phyloP scores from a whole-genome alignment of 1,284 basidiomycete genomes.

The Wolfiporia cocos region DNA sequence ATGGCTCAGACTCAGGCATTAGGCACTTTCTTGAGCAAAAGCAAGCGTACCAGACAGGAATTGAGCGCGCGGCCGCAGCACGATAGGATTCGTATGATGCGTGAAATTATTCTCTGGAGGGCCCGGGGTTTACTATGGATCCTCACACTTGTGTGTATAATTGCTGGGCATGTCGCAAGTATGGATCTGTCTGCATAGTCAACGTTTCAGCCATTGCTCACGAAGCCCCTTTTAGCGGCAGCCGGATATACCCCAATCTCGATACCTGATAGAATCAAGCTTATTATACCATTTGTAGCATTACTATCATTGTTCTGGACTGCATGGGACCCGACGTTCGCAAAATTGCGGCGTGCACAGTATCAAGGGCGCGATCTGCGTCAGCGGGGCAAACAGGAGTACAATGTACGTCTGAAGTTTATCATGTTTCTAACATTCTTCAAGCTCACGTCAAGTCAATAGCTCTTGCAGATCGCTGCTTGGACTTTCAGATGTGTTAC shows the following conservation, averaged over 20 bases:
- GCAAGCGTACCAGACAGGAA: slow-evolving; percentile 43
- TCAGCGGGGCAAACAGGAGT: slow-evolving; percentile 51
- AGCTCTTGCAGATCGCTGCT: slow-evolving; percentile 41
- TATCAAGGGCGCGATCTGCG: slow-evolving; percentile 64
- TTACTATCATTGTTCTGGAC: slow-evolving; percentile 61
- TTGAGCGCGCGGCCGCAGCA: slow-evolving; percentile 33
- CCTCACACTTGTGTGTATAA: slow-evolving; percentile 35
- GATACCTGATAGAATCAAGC: slow-evolving; percentile 7
- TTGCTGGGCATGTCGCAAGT: slow-evolving; percentile 43
- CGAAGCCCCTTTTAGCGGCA: slow-evolving; percentile 10
- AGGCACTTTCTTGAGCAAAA: slow-evolving; percentile 57
- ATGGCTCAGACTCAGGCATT: slow-evolving; percentile 80
- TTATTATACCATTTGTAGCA: slow-evolving; percentile 39
- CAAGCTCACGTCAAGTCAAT: background rate
- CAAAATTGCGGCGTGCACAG: slow-evolving; percentile 46
- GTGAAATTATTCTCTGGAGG: slow-evolving; percentile 52
- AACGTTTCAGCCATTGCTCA: background rate
- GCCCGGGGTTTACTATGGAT: slow-evolving; percentile 60
- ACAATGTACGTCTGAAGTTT: slow-evolving; percentile 48
- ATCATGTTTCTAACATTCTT: background rate
- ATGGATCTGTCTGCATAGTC: slow-evolving; percentile 20
- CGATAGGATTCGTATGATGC: slow-evolving; percentile 34
- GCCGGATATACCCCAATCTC: slow-evolving; percentile 10
- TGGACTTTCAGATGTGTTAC: slow-evolving; percentile 55
- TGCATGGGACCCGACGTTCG: slow-evolving; percentile 74